A percentile compares a stretch with the other conserved stretches of the same genome.
Evolutionary conservation across 768 basidiomycete species (phyloP).

Genomic region (Amanita pallidorosea): DNA sequence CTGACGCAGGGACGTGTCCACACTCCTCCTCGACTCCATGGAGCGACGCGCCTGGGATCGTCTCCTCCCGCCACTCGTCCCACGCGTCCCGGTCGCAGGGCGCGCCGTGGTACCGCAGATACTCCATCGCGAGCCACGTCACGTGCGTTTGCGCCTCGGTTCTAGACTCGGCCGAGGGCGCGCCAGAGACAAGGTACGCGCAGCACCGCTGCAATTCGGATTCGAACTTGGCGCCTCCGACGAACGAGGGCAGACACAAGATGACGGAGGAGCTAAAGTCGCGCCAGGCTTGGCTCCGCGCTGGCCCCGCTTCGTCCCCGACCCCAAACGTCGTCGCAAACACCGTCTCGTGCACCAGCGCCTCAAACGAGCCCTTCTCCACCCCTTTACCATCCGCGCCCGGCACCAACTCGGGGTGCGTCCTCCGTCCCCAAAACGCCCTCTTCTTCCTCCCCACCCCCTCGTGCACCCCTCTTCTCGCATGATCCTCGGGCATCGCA

Average conservation of each 20-base stretch:
- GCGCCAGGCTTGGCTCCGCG: slow-evolving; percentile 33
- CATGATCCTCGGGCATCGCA: slow-evolving; percentile 9
- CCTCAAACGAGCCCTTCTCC: slow-evolving; percentile 64
- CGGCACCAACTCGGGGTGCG: slow-evolving; percentile 59
- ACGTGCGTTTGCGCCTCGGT: slow-evolving; percentile 35
- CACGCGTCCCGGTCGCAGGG: slow-evolving; percentile 44
- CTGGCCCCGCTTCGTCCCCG: no score
- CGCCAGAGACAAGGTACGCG: slow-evolving; percentile 48
- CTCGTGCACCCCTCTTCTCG: slow-evolving; percentile 22
- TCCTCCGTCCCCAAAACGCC: slow-evolving; percentile 67
- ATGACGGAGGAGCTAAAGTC: slow-evolving; percentile 53
- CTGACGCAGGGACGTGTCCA: slow-evolving; percentile 27
- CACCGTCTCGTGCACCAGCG: slow-evolving; percentile 70
- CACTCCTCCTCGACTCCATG: slow-evolving; percentile 15
- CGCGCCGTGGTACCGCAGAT: slow-evolving; percentile 44
- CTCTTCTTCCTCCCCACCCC: slow-evolving; percentile 40
- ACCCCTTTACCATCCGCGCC: slow-evolving; percentile 26
- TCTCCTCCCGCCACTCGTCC: slow-evolving; percentile 45
- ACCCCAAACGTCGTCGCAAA: slow-evolving; percentile 58
- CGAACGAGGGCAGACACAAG: slow-evolving; percentile 47
- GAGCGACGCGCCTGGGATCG: slow-evolving; percentile 29
- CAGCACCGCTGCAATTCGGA: slow-evolving; percentile 60
- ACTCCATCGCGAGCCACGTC: slow-evolving; percentile 56
- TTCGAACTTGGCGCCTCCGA: slow-evolving; percentile 50
- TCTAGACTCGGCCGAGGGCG: slow-evolving; percentile 24